phyloP scores from a whole-genome alignment of 352 stramenopile genomes.

The Blastocystis sp. region DNA sequence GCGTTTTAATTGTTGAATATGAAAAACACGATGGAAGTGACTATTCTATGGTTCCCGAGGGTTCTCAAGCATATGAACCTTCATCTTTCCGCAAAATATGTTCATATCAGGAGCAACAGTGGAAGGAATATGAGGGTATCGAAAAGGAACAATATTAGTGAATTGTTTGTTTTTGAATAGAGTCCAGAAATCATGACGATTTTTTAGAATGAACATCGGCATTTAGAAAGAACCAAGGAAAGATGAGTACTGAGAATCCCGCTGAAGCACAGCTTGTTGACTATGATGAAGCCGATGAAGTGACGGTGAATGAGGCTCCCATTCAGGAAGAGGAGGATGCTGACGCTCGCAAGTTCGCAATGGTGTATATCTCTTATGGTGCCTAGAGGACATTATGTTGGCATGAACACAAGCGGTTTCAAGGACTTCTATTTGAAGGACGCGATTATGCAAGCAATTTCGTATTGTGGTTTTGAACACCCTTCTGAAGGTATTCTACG shows the following conservation, averaged over 20 bases:
- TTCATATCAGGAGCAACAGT: background rate
- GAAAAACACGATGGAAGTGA: background rate
- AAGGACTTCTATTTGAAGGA: constrained; percentile 99
- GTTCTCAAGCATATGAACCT: background rate
- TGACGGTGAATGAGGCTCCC: background rate
- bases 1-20: constrained; percentile 20
- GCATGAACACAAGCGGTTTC: constrained; percentile 97
- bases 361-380: constrained; percentile 7
- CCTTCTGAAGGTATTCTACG: constrained; percentile 88
- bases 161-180: no score
- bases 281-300: constrained; percentile 60
- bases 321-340: constrained; percentile 63
- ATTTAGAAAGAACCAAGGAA: background rate
- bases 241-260: constrained; percentile 67
- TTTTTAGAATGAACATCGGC: background rate
- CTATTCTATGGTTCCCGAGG: background rate
- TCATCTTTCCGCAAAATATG: background rate
- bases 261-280: constrained; percentile 54
- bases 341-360: constrained; percentile 37
- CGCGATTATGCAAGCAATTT: constrained; percentile 93
- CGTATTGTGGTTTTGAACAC: constrained; percentile 99
- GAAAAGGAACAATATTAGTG: no score
- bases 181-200: background rate
- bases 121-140: constrained; percentile 44
- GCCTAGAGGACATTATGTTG: constrained; percentile 96